Conservation (phyloP, 148 eudicot genomes). For the Camellia lanceoleosa region DNA sequence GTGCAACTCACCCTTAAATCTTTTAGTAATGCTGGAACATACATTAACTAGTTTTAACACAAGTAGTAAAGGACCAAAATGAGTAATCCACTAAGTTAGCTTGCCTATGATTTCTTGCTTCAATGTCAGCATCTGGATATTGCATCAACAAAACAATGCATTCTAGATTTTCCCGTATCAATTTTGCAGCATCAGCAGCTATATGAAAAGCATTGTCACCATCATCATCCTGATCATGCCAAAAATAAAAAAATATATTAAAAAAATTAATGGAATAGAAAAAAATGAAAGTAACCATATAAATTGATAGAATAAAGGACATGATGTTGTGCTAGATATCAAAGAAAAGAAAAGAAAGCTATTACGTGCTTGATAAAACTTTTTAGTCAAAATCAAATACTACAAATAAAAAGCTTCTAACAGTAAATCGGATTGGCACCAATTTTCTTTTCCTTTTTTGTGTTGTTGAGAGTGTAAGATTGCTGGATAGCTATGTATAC, state of each 20-base stretch:
- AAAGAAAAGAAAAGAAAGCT: constrained; percentile 6
- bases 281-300: not conserved
- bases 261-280: not conserved
- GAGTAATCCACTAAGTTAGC: constrained; percentile 12
- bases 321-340: not conserved
- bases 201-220: constrained; percentile 96
- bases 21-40: not conserved
- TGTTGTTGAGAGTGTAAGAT: not conserved
- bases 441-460: not conserved
- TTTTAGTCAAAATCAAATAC: constrained; percentile 1
- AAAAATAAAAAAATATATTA: not conserved
- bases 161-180: constrained; percentile 86
- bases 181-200: constrained; percentile 92
- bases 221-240: constrained; percentile 72
- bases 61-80: not conserved
- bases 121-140: constrained; percentile 72
- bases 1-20: not conserved
- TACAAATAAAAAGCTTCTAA: not conserved
- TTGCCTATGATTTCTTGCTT: constrained; percentile 77
- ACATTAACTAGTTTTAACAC: not conserved
- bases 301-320: not conserved
- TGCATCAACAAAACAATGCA: constrained; percentile 78
- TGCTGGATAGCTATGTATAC: too few species aligned
- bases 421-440: not conserved
- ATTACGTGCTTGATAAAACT: not conserved